Percentiles rank a stretch among this genome's conserved stretches.
Evolutionary conservation across 1,284 basidiomycete species (phyloP).

Genomic region (Moniliophthora roreri): DNA sequence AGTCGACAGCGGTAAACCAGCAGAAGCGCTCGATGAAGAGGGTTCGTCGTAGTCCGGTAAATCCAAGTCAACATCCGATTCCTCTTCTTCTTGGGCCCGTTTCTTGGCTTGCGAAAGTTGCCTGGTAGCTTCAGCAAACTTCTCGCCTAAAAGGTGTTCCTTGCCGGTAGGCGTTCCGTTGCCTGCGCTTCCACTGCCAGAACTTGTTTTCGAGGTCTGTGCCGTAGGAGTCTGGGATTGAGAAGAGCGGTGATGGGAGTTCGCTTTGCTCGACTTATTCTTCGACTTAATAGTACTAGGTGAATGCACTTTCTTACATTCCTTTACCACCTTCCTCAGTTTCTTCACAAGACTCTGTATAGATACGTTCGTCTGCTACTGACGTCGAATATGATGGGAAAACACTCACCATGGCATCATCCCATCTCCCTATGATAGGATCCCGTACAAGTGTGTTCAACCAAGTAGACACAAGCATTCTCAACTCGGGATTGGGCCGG

Average conservation of each 20-base stretch:
- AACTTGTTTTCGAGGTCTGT: not conserved
- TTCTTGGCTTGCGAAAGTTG: slow-evolving; percentile 23
- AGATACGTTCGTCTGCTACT: not conserved
- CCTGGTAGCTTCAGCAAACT: slow-evolving; percentile 60
- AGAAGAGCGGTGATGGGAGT: not conserved
- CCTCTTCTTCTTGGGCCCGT: slow-evolving; percentile 42
- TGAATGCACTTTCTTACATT: slow-evolving; percentile 70
- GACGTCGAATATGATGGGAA: not conserved
- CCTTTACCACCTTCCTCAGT: slow-evolving; percentile 77
- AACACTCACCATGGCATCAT: slow-evolving; percentile 66
- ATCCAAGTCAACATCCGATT: slow-evolving; percentile 74
- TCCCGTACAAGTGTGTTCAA: slow-evolving; percentile 74
- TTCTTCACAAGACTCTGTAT: slow-evolving; percentile 73
- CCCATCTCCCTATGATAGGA: slow-evolving; percentile 61
- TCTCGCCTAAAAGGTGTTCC: slow-evolving; percentile 53
- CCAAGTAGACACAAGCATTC: slow-evolving; percentile 72
- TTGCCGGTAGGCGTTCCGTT: slow-evolving; percentile 11
- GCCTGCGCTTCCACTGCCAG: too few species aligned
- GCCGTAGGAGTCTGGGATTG: slow-evolving; percentile 2
- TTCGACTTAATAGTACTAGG: slow-evolving; percentile 34
- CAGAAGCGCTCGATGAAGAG: slow-evolving; percentile 27
- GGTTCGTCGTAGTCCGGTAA: slow-evolving; percentile 50
- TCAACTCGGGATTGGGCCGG: slow-evolving; percentile 74
- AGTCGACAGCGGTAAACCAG: slow-evolving; percentile 46
- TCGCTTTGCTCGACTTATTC: not conserved